phyloP scores from a whole-genome alignment of 345 rosid species.

The Balakata baccata region DNA sequence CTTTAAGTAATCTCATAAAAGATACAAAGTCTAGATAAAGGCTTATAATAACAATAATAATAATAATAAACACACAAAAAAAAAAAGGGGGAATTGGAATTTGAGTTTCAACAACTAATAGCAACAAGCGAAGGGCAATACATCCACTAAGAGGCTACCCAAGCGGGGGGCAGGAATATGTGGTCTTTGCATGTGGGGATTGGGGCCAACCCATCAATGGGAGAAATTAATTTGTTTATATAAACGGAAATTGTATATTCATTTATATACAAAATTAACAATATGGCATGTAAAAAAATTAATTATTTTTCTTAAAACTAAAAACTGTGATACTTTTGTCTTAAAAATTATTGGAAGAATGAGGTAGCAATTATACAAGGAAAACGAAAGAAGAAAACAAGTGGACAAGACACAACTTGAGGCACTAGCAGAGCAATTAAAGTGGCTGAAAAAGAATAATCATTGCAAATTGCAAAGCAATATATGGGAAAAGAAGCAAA shows the following conservation, averaged over 20 bases:
- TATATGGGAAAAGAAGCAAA: background rate
- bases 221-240: no score
- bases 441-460: background rate
- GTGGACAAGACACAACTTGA: slow-evolving; percentile 12
- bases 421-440: background rate
- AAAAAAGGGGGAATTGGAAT: background rate
- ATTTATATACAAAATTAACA: no score
- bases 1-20: slow-evolving; percentile 9
- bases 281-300: no score
- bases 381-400: background rate
- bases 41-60: background rate
- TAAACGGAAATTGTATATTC: no score
- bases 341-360: no score
- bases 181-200: slow-evolving; percentile 21
- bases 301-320: no score
- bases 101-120: slow-evolving; percentile 9
- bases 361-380: background rate
- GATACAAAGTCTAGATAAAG: background rate
- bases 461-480: background rate
- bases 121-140: background rate
- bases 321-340: no score
- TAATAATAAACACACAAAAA: background rate
- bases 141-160: slow-evolving; percentile 1
- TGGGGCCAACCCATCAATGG: slow-evolving; percentile 18
- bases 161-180: slow-evolving; percentile 17